These are phyloP conservation scores for Sclerotinia borealis DNA, from an alignment of 2,329 filamentous ascomycete genomes.

Conservation along the genomic window DNA sequence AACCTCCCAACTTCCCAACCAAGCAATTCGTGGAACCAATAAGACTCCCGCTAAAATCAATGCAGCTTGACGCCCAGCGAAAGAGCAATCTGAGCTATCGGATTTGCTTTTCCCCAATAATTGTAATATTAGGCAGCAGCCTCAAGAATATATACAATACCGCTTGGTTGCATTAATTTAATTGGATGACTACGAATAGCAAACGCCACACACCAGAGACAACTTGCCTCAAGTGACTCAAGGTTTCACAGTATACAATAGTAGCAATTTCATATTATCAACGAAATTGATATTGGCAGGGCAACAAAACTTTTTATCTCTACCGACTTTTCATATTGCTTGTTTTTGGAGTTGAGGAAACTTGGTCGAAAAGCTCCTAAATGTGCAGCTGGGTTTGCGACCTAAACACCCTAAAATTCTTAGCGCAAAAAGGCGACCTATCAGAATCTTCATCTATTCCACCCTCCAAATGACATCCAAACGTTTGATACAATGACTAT, in stretches of 20 bases:
- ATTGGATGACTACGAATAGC: not conserved
- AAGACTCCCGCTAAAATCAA: too few species aligned
- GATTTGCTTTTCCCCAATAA: not conserved
- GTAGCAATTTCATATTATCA: too few species aligned
- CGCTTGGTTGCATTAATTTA: not conserved
- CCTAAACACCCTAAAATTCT: not conserved
- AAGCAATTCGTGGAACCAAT: too few species aligned
- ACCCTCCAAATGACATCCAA: not conserved
- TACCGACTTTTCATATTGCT: too few species aligned
- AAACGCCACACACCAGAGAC: not conserved
- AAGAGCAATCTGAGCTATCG: not conserved
- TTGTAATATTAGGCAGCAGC: not conserved
- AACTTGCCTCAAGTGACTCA: too few species aligned
- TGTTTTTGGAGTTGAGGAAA: not conserved
- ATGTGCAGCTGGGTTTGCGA: not conserved
- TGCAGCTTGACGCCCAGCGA: not conserved
- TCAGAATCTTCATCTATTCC: not conserved
- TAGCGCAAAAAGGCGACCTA: not conserved
- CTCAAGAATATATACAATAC: not conserved
- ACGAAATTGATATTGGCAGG: too few species aligned
- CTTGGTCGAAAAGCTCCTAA: not conserved
- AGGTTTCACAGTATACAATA: too few species aligned
- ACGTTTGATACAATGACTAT: not conserved
- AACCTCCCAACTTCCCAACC: too few species aligned
- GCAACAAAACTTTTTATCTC: too few species aligned